phyloP scores from a whole-genome alignment of 2,329 filamentous ascomycete genomes.

The Curvularia spicifera region DNA sequence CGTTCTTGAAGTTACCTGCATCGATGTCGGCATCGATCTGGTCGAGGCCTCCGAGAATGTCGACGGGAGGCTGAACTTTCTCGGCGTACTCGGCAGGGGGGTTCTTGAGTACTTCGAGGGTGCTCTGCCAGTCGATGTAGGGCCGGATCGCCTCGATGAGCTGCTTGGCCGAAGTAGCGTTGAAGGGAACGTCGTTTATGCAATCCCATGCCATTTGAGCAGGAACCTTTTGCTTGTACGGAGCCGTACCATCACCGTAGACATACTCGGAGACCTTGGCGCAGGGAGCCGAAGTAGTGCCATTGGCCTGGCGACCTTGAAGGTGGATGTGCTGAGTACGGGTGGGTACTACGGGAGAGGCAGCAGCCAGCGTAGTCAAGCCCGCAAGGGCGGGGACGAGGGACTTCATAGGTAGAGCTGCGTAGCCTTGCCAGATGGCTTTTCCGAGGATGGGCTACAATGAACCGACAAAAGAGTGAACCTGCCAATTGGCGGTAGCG shows the following conservation, averaged over 20 bases:
- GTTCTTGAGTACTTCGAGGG: constrained; percentile 51
- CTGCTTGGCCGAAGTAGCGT: constrained; percentile 48
- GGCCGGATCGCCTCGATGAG: constrained; percentile 51
- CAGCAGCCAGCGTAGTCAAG: constrained; percentile 28
- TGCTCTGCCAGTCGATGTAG: constrained; percentile 57
- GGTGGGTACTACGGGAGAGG: constrained; percentile 34
- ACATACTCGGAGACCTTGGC: constrained; percentile 43
- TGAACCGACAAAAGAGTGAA: constrained; percentile 2
- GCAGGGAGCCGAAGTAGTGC: constrained; percentile 36
- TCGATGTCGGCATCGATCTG: constrained; percentile 49
- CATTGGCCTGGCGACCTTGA: constrained; percentile 30
- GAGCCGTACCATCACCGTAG: constrained; percentile 27
- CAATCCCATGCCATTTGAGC: constrained; percentile 56
- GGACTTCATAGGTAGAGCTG: constrained; percentile 29
- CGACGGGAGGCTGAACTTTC: constrained; percentile 55
- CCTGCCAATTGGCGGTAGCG: not conserved
- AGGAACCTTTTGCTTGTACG: constrained; percentile 41
- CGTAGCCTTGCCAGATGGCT: not conserved
- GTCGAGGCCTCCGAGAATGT: constrained; percentile 52
- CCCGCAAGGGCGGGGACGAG: constrained; percentile 32
- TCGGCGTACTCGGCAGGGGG: constrained; percentile 55
- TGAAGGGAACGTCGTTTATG: constrained; percentile 54
- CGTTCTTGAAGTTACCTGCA: constrained; percentile 46
- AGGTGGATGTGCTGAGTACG: constrained; percentile 21
- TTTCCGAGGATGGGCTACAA: not conserved